Base-by-base conservation (phyloP, 495 filamentous ascomycete genomes). In the Penicilliopsis zonata region DNA sequence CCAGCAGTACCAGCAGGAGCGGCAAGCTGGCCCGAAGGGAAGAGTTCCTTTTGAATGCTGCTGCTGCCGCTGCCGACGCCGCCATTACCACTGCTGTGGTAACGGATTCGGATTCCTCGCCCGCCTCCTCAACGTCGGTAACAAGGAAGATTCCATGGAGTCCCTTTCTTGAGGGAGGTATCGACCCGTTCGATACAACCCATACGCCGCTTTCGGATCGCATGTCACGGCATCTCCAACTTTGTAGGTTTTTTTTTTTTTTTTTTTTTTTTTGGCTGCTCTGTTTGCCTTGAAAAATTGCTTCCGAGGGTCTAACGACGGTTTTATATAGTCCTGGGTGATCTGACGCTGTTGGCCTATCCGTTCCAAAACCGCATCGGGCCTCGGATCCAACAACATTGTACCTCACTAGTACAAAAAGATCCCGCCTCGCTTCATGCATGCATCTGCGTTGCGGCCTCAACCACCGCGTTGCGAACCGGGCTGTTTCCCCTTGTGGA, bases 401-500 rank as follows among this genome's bases (percentile, higher is more conserved):
- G 62, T 59, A 46, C 46, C 4, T 33, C 56, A 7, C 40, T 66
- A 16, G 52, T 62, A 7, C 58, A 55, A 35, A 45, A 44, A 1
- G 60, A 61, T 30, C 62, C 62, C 5, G 57, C 58, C 5, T 52
- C 53, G 21, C 36, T 66, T 13, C 60, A 66, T 33, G 57, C 59
- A 13, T 50, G 46, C 18, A 64, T 66, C 22, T 64, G 59, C 32
- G 55, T 62, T 41, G 55, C 56, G 3, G 53, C 58, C 5, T 58
- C 62, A 7, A 62, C 62, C 31, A 47, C 52, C 14, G 58, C 62
- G 2, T 50, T 66, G 40, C 42, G 34, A 13, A 37, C 44, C 4
- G 62, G 62, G 5, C 56, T 59, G 14, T 44, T 63, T 19, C 57
- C 57, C 4, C 30, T 63, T 9, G 48, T 44, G 17, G 59, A 65